Percentiles rank a stretch among this genome's conserved stretches.
phyloP scores from a whole-genome alignment of 495 filamentous ascomycete genomes.

The Tuber umbilicatum region DNA sequence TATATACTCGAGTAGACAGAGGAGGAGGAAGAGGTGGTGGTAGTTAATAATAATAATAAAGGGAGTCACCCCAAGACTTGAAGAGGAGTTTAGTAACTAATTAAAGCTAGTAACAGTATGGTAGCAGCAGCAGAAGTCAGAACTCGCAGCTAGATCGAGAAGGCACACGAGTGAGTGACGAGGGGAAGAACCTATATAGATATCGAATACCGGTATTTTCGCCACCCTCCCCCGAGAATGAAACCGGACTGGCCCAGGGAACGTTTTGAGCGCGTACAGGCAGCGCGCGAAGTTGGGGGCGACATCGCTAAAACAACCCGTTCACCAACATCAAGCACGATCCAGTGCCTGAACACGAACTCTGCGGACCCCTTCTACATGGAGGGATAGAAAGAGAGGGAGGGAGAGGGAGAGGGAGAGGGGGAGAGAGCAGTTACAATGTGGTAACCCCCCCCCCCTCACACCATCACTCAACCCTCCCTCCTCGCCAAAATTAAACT shows the following conservation, averaged over 20 bases:
- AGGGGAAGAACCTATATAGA: conserved; percentile 25
- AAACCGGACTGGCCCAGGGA: conserved; percentile 17
- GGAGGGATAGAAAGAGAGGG: not conserved
- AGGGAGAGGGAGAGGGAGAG: too few relatives aligned
- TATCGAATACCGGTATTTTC: conserved; percentile 28
- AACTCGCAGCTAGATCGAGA: not conserved
- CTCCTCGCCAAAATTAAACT: not conserved
- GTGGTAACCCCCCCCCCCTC: not conserved
- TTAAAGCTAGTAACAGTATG: not conserved
- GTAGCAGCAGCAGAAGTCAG: not conserved
- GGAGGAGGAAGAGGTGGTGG: not conserved
- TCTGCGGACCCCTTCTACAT: not conserved
- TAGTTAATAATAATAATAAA: not conserved
- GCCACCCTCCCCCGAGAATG: conserved; percentile 22
- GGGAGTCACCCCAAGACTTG: not conserved
- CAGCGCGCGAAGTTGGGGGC: conserved; percentile 20
- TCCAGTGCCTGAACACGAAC: not conserved
- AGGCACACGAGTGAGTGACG: conserved; percentile 13
- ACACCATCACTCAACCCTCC: not conserved
- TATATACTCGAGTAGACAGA: not conserved
- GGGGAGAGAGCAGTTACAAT: not conserved
- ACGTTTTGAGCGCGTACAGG: conserved; percentile 21
- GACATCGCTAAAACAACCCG: conserved; percentile 27
- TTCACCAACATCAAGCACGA: conserved; percentile 3
- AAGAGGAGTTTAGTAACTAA: not conserved